Conservation (phyloP, 805 yeast genomes). For the Tetrapisispora arboricola region DNA sequence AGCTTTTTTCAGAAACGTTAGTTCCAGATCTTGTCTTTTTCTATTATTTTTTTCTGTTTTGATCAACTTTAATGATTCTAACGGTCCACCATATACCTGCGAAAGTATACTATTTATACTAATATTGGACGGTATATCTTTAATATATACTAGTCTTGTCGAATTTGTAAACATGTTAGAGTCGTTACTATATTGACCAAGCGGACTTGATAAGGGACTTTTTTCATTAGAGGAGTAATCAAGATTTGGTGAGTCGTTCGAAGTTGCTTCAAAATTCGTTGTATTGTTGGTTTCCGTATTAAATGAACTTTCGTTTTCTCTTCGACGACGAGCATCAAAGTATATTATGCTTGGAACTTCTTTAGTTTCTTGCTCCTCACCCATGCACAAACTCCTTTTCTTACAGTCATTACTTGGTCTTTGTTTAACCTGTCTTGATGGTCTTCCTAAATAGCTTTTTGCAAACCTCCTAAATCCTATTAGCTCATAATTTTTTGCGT, state of each 20-base stretch:
- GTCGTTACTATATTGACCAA: not conserved
- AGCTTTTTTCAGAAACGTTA: conserved; percentile 42
- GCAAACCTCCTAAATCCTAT: conserved; percentile 26
- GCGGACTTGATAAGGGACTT: conserved; percentile 1
- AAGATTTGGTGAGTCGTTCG: not conserved
- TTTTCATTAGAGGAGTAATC: not conserved
- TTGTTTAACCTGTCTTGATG: not conserved
- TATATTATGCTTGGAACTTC: not conserved
- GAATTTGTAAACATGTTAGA: not conserved
- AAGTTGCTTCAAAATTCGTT: not conserved
- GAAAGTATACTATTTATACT: conserved; percentile 43
- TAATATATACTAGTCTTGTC: conserved; percentile 2
- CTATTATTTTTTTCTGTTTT: conserved; percentile 5
- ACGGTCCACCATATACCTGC: conserved; percentile 59
- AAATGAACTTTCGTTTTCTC: too few relatives aligned
- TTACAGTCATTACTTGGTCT: conserved; percentile 4
- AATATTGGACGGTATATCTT: conserved; percentile 33
- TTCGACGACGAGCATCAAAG: not conserved
- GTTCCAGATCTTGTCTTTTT: conserved; percentile 30
- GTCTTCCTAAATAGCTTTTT: conserved; percentile 10
- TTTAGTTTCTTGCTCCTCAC: not conserved
- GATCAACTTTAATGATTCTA: conserved; percentile 39
- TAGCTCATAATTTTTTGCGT: conserved; percentile 9
- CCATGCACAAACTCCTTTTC: not conserved
- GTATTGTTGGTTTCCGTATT: not conserved